A percentile compares a stretch with the other conserved stretches of the same genome.
Conservation (phyloP, 2,329 filamentous ascomycete genomes). For the Cadophora luteo-olivacea region DNA sequence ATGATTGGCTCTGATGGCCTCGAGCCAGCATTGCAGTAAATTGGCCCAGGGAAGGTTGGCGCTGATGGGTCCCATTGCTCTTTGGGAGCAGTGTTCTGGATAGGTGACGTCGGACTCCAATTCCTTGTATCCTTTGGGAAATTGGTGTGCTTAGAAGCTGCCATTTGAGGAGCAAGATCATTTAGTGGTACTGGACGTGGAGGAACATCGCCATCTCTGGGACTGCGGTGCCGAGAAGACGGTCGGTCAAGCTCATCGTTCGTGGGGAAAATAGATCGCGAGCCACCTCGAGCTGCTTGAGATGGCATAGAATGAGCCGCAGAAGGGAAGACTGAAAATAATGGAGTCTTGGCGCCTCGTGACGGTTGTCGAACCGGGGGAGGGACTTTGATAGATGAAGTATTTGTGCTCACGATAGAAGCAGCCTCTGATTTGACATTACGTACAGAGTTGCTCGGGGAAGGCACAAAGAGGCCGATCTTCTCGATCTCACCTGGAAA, state of each 20-base stretch:
- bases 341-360: conserved; percentile 13
- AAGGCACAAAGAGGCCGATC: conserved; percentile 19
- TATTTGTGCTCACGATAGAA: conserved; percentile 27
- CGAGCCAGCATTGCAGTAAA: conserved; percentile 9
- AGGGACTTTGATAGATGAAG: conserved; percentile 8
- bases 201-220: conserved; percentile 16
- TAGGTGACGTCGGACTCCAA: conserved; percentile 27
- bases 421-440: conserved; percentile 28
- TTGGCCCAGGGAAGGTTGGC: conserved; percentile 11
- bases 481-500: conserved; percentile 29
- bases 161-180: conserved; percentile 20
- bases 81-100: conserved; percentile 27
- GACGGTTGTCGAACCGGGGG: not conserved
- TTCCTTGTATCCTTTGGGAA: conserved; percentile 29
- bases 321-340: conserved; percentile 15
- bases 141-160: conserved; percentile 11
- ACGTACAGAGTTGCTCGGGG: conserved; percentile 18
- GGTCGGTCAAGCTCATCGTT: conserved; percentile 18
- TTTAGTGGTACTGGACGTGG: conserved; percentile 22
- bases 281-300: conserved; percentile 23
- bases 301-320: conserved; percentile 1
- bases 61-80: conserved; percentile 9
- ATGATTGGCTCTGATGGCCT: conserved; percentile 15
- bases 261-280: conserved; percentile 29
- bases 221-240: conserved; percentile 19